A percentile compares a stretch with the other conserved stretches of the same genome.
phyloP scores from a whole-genome alignment of 345 rosid species.

The Heritiera littoralis region DNA sequence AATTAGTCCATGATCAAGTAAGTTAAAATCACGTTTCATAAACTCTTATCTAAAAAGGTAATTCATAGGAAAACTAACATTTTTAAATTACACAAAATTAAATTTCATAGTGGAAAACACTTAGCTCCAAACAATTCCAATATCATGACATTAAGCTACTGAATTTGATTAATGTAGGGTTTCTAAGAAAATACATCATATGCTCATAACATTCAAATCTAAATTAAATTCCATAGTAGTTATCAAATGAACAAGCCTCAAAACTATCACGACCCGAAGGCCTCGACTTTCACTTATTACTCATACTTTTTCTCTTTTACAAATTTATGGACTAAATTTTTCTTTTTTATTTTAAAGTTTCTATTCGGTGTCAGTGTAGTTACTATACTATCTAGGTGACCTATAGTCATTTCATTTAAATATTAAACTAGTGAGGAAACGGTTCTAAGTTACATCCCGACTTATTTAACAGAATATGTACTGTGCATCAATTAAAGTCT shows the following conservation, averaged over 20 bases:
- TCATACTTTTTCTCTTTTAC: too few relatives aligned
- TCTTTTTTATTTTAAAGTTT: too few relatives aligned
- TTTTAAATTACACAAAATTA: background rate
- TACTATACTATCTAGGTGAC: too few relatives aligned
- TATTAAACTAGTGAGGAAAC: too few relatives aligned
- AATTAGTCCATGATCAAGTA: background rate
- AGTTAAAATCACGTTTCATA: background rate
- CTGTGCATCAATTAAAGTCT: too few relatives aligned
- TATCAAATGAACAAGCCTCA: background rate
- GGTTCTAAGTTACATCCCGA: too few relatives aligned
- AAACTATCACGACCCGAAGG: background rate
- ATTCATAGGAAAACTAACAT: conserved; percentile 1
- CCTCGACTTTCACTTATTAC: too few relatives aligned
- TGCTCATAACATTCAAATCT: background rate
- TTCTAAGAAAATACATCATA: background rate
- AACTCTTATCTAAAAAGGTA: background rate
- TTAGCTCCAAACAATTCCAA: too few relatives aligned
- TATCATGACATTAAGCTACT: background rate
- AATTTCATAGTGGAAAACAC: background rate
- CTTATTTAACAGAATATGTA: too few relatives aligned
- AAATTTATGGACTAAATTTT: too few relatives aligned
- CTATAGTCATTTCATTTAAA: too few relatives aligned
- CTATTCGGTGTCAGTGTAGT: too few relatives aligned
- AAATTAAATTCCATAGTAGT: background rate
- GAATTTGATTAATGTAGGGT: background rate